Base-by-base conservation (phyloP, 2,329 filamentous ascomycete species). In the Domatiomyces catenatus region DNA sequence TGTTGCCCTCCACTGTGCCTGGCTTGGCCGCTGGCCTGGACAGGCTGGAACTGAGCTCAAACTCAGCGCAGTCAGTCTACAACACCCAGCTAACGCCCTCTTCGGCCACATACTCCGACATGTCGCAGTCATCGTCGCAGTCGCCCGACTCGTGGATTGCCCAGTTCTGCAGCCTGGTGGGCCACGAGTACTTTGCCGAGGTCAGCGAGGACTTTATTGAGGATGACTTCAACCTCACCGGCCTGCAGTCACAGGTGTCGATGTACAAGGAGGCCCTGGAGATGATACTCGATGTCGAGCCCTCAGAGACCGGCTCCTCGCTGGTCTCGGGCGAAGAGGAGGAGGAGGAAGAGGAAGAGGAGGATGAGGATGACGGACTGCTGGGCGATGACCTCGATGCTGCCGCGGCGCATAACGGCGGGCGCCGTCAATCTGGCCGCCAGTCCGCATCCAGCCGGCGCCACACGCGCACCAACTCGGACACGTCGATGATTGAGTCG, bases 211-310 rank as follows among this genome's bases (percentile, higher is more conserved):
- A 98, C 64, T 98, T 98, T 62, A 96, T 98, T 64, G 92, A 98
- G 68, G 92, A 98, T 80, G 92, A 98, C 69, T 98, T 98, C 75
- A 98, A 98, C 69, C 75, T 98, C 58, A 98, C 92, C 0, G 92
- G 92, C 47, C 75, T 98, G 62, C 88, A 94, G 69, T 85, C 83
- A 53, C 90, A 96, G 70, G 92, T 98, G 48, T 84, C 87, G 57
- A 94, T 95, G 86, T 98, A 98, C 69, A 98, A 96, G 70, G 92
- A 98, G 70, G 92, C 92, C 10, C 72, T 98, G 56, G 92, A 98
- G 79, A 95, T 98, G 90, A 96, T 98, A 59, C 76, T 98, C 57
- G 92, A 98, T 61, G 92, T 98, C 48, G 92, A 98, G 65, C 89
- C 92, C 39, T 90, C 95, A 69, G 90, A 95, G 44, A 57, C 56